Evolutionary conservation across 169 alveolate genomes (phyloP).

Genomic region (Plasmodium berghei): DNA sequence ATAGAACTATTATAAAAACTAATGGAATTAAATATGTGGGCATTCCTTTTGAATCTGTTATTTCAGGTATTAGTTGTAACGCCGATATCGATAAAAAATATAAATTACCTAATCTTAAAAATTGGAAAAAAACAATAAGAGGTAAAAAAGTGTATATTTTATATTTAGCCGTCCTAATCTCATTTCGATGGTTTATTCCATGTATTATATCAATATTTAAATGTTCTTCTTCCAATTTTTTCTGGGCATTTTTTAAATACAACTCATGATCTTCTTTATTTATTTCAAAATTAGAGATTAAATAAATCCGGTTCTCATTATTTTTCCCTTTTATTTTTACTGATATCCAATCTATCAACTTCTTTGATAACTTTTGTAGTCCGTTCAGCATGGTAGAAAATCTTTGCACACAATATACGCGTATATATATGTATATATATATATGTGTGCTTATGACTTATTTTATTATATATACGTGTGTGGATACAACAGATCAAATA

Average conservation of each 20-base stretch:
- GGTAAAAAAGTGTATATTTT: conserved; percentile 78
- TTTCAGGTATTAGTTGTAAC: conserved; percentile 88
- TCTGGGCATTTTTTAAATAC: conserved; percentile 53
- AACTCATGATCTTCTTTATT: conserved; percentile 53
- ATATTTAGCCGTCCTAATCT: conserved; percentile 80
- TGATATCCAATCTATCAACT: conserved; percentile 40
- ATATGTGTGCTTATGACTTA: neutral
- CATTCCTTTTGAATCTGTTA: conserved; percentile 91
- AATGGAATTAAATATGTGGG: conserved; percentile 94
- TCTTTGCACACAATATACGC: neutral
- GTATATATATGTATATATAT: conserved; percentile 9
- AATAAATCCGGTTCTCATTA: conserved; percentile 42
- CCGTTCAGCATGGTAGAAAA: neutral
- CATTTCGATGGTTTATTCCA: conserved; percentile 66
- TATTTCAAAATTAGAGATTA: conserved; percentile 55
- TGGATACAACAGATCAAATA: too few species aligned
- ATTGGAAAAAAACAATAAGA: conserved; percentile 77
- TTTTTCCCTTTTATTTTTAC: conserved; percentile 30
- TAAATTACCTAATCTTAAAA: conserved; percentile 89
- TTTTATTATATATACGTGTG: too few species aligned
- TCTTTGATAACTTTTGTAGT: neutral
- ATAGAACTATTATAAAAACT: conserved; percentile 92
- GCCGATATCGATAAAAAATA: conserved; percentile 91
- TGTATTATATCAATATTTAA: conserved; percentile 66
- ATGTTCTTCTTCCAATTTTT: conserved; percentile 49